phyloP scores from a whole-genome alignment of 1,139 yeast genomes.

The Cylindricascospora bacillispora region DNA sequence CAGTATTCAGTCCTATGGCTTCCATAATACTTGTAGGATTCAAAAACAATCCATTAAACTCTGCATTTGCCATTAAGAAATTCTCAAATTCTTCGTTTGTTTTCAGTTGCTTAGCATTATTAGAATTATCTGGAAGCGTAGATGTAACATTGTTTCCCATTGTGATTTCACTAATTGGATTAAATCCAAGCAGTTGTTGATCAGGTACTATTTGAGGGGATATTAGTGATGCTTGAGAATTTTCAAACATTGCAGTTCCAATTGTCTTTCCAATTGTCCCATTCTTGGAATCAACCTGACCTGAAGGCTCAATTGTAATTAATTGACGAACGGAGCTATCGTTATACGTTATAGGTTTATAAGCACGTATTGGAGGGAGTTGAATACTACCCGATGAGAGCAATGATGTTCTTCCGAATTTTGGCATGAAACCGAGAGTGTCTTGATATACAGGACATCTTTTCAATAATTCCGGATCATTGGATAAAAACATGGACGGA shows the following conservation, averaged over 20 bases:
- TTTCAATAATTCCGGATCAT: conserved; percentile 22
- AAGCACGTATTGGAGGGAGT: conserved; percentile 21
- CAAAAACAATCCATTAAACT: conserved; percentile 20
- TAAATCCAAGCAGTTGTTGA: no score
- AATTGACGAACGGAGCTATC: conserved; percentile 16
- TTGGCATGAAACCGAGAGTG: conserved; percentile 19
- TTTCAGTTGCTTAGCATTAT: not conserved
- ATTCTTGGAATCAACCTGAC: not conserved
- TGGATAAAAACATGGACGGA: conserved; percentile 18
- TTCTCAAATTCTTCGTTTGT: conserved; percentile 23
- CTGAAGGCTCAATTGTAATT: not conserved
- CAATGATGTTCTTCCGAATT: not conserved
- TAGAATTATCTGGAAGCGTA: not conserved
- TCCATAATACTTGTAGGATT: conserved; percentile 24
- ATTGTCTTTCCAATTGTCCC: not conserved
- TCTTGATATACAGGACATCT: conserved; percentile 27
- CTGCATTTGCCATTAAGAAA: conserved; percentile 20
- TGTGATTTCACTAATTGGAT: not conserved
- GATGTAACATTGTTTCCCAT: not conserved
- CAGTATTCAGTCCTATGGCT: conserved; percentile 12
- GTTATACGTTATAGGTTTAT: conserved; percentile 25
- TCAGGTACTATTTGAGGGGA: no score
- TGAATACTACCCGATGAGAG: conserved; percentile 8
- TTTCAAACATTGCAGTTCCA: not conserved
- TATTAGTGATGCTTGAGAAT: no score